Evolutionary conservation across 129 eudicot species (phyloP), one percentile per base, ranked within the genome.

Genomic region (Centella asiatica): DNA sequence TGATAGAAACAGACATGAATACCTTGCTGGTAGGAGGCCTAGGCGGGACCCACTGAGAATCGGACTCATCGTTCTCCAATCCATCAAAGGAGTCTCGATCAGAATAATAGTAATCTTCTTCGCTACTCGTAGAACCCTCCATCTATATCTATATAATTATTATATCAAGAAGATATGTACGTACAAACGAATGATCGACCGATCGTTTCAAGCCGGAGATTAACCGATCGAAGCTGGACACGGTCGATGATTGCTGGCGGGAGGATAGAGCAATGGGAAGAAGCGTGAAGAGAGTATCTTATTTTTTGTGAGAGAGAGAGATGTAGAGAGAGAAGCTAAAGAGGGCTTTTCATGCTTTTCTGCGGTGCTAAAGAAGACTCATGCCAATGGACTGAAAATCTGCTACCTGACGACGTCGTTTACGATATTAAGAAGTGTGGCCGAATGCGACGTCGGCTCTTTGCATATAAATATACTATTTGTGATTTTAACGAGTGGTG

Each of bases 41-140:
- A 22, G 75, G 48, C 25, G 74, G 59, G 65, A 25, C 70, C 71
- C 79, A 65, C 47, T 29, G 71, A 36, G 66, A 28, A 58, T 74
- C 72, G 20, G 77, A 45, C 53, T 72, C 88, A 2, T 74, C 80
- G 8, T 81, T 72, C 5, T 81, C 79, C 31, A 76, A 19, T 33
- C 72, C 83, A 24, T 61, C 70, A 34, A 69, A 34, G 25, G 79
- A 78, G 28, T 78, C 79, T 34, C 44, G 66, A 60, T 64, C 76
- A 44, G 59, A 65, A 19, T 25, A 49, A 15, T 18, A 49, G 18
- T 32, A 22, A 4, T 79, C 83, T 44, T 77, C 80, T 1, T 77
- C 83, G n/a, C 81, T 57, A 26, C 76, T 73, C 68, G 40, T 19
- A 44, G 28, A 68, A 70, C 65, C 86, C 63, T 75, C 85, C 81